Percentiles rank a stretch among this genome's conserved stretches.
These are phyloP conservation scores for Cenchrus americanus DNA, from an alignment of 176 grass and related monocot species.

Conservation along the genomic window DNA sequence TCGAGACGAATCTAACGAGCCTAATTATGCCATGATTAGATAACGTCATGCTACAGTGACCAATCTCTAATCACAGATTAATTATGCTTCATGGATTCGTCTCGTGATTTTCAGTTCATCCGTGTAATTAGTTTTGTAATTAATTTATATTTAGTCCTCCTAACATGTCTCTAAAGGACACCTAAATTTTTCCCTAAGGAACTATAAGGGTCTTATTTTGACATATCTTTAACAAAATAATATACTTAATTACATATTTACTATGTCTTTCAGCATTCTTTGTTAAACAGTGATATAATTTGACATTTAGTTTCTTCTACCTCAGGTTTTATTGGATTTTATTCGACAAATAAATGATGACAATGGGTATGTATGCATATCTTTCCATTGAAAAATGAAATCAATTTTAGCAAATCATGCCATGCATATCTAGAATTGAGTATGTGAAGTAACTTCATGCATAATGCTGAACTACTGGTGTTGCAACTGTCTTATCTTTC, in stretches of 20 bases:
- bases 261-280: constrained; percentile 15
- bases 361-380: constrained; percentile 66
- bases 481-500: constrained; percentile 21
- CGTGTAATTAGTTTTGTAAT: no score
- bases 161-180: no score
- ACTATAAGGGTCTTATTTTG: no score
- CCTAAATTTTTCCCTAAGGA: no score
- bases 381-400: constrained; percentile 28
- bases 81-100: no score
- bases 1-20: no score
- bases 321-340: constrained; percentile 97
- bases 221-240: constrained; percentile 1
- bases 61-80: no score
- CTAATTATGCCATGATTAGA: no score
- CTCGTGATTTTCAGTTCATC: no score
- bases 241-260: not conserved
- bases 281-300: constrained; percentile 23
- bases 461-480: constrained; percentile 7
- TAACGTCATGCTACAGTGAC: no score
- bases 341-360: constrained; percentile 96
- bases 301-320: constrained; percentile 36
- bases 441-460: constrained; percentile 2
- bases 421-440: not conserved
- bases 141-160: no score
- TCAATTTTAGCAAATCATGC: not conserved